Evolutionary conservation across 192 early-diverging fungal genomes (phyloP), one percentile per base, ranked within the genome.

Genomic region (Coemansia sp.): DNA sequence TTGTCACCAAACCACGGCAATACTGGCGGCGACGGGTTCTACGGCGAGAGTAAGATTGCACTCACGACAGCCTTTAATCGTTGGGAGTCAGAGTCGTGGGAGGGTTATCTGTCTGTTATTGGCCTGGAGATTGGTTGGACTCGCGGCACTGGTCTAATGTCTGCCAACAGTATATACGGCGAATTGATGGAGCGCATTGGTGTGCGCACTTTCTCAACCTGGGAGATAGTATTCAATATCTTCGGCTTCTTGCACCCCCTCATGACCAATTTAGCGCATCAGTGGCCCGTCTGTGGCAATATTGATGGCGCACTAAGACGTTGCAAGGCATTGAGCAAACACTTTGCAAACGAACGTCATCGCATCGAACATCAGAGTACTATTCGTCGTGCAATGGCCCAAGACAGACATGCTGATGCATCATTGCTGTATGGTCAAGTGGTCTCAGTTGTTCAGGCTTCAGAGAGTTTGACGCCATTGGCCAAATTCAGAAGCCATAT

Each of bases 81-180:
- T 64, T 97, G 92, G 91, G 83, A 89, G 57, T 89, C 93, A 51
- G 95, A 97, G 76, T 81, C 75, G 31, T 97, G 95, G 95, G 84
- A 88, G 58, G 82, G 81, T 58, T 93, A 95, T 80, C 74, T 97
- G 54, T 87, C 90, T 52, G 87, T 97, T 67, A 82, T 88, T 56
- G 95, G 95, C 56, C 90, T 93, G 55, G 90, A 92, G 41, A 97
- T 97, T 73, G 95, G 95, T 27, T 97, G 95, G 95, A 94, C 93
- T 54, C 88, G 95, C 75, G 95, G 95, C 52, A 98, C 95, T 48
- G 89, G 92, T 49, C 79, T 98, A 68, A 96, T 98, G 95, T 87
- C 84, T 28, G 78, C 82, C 52, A 95, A 93, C 82, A 94, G 96
- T 77, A 80, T 91, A 44, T 83, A 94, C 52, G 88, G 93, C 12